Base-by-base conservation (phyloP, 192 early-diverging fungal species). In the Coemansia sp. region DNA sequence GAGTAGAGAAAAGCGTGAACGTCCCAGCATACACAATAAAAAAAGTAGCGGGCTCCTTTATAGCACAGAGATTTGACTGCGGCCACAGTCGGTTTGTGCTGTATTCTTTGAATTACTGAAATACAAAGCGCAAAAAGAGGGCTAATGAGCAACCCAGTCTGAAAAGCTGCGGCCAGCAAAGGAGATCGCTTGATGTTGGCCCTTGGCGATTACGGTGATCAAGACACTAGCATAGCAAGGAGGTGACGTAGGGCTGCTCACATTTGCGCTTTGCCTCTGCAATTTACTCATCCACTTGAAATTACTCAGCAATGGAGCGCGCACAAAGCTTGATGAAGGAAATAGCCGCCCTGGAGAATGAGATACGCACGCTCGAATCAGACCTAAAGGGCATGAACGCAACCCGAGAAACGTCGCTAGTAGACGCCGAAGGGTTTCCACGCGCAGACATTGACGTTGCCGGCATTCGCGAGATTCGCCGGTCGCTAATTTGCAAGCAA, bases 371-470 rank as follows among this genome's bases (percentile, higher is more conserved):
- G 5, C 66, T 81, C 4, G 78, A 76, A 20, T 31, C 28, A 0
- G 45, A 75, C n/a, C 70, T 72, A 3, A 35, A 35, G 2, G 24
- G 35, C 63, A 83, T 87, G 23, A 76, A 77, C 26, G 82, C 83
- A 11, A 83, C 74, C 39, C 76, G 86, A 61, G 82, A 71, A 9
- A 80, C 77, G 11, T 59, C 81, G 7, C 82, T 92, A 37, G 74
- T 89, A 2, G 88, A 89, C 60, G 1, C 48, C 1, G 78, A 86
- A 0, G 88, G 88, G 13, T 92, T 89, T 62, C 90, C 90, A 8
- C 86, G 90, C 24, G 36, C 81, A 2, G 90, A 92, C 65, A 76
- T 92, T 3, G 90, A 92, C 65, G 79, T 92, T 20, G 79, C 76
- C 26, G 71, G 78, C 5, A 69, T 92, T 16, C 81, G 87, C 40